phyloP scores from a whole-genome alignment of 2,329 filamentous ascomycete genomes.

The Blumeria graminis region DNA sequence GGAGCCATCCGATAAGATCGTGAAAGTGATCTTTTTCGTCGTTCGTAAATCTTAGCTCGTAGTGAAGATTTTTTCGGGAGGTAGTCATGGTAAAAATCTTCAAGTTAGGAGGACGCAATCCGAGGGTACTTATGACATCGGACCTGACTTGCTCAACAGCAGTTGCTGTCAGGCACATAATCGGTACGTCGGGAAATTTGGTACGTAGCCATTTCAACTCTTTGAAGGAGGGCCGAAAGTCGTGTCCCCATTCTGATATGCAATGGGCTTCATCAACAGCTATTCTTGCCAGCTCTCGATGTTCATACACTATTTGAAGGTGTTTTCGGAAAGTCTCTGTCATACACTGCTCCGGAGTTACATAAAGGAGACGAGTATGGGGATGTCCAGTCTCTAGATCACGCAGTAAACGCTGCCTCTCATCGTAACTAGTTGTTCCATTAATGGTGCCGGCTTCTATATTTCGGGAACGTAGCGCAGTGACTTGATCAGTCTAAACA shows the following conservation, averaged over 20 bases:
- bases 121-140: slow-evolving; percentile 60
- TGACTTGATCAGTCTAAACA: slow-evolving; percentile 67
- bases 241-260: slow-evolving; percentile 94
- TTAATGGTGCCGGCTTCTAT: slow-evolving; percentile 74
- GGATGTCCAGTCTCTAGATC: slow-evolving; percentile 81
- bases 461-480: slow-evolving; percentile 46
- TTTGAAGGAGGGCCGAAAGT: slow-evolving; percentile 86
- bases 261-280: slow-evolving; percentile 91
- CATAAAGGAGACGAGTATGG: slow-evolving; percentile 60
- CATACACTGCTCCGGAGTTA: slow-evolving; percentile 76
- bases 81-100: slow-evolving; percentile 66
- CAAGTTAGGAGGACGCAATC: slow-evolving; percentile 36
- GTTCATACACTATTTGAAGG: slow-evolving; percentile 47
- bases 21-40: slow-evolving; percentile 46
- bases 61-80: slow-evolving; percentile 63
- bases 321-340: slow-evolving; percentile 52
- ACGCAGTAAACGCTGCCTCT: slow-evolving; percentile 44
- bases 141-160: slow-evolving; percentile 57
- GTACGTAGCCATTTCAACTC: slow-evolving; percentile 65
- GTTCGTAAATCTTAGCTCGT: slow-evolving; percentile 65
- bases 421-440: slow-evolving; percentile 43
- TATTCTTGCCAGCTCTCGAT: slow-evolving; percentile 66
- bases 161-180: slow-evolving; percentile 83
- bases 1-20: slow-evolving; percentile 57
- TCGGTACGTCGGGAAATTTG: slow-evolving; percentile 60